These are phyloP conservation scores for Yamadazyma dushanensis DNA, from an alignment of 1,139 yeast species.

Conservation along the genomic window DNA sequence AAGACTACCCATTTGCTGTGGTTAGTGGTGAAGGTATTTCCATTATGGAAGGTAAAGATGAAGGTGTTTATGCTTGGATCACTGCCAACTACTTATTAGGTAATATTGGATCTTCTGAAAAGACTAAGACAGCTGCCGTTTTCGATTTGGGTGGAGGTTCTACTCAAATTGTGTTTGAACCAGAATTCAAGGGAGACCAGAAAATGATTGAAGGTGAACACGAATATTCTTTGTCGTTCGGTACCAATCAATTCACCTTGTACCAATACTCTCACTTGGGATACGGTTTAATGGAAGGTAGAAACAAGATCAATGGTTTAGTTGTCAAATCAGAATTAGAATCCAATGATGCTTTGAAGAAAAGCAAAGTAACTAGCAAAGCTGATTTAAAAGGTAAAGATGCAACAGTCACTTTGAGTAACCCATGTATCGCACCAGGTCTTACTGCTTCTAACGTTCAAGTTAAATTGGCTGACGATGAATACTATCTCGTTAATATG, in stretches of 20 bases:
- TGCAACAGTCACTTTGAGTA: slow-evolving; percentile 46
- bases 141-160: slow-evolving; percentile 99
- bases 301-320: slow-evolving; percentile 72
- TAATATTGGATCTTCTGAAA: slow-evolving; percentile 76
- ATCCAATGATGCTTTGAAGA: slow-evolving; percentile 23
- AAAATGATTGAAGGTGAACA: slow-evolving; percentile 82
- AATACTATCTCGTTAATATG: slow-evolving; percentile 64
- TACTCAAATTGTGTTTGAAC: slow-evolving; percentile 97
- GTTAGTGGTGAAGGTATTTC: slow-evolving; percentile 82
- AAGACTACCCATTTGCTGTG: slow-evolving; percentile 86
- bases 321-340: slow-evolving; percentile 53
- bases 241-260: slow-evolving; percentile 74
- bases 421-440: slow-evolving; percentile 90
- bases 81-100: slow-evolving; percentile 92
- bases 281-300: slow-evolving; percentile 92
- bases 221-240: slow-evolving; percentile 77
- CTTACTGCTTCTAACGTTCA: slow-evolving; percentile 51
- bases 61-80: slow-evolving; percentile 99
- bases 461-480: slow-evolving; percentile 52
- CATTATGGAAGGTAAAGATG: slow-evolving; percentile 94
- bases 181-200: slow-evolving; percentile 56
- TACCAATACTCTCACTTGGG: slow-evolving; percentile 96
- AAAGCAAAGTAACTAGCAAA: slow-evolving; percentile 29
- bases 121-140: slow-evolving; percentile 87
- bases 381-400: slow-evolving; percentile 40